Evolutionary conservation across 805 yeast species (phyloP), one percentile per base, ranked within the genome.

Genomic region (Naumovozyma dairenensis): DNA sequence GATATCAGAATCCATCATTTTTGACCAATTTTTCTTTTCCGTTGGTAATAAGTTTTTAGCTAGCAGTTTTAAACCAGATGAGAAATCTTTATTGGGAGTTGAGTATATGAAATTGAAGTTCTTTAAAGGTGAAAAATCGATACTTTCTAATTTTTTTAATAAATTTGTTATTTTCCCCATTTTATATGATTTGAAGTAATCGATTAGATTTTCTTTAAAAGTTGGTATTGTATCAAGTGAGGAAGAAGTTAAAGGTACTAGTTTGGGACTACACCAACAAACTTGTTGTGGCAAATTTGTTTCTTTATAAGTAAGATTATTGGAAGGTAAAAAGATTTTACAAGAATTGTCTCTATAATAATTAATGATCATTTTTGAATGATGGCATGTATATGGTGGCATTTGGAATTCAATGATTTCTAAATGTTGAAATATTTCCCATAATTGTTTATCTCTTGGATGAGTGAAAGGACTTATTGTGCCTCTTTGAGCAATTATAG

Each of bases 361-460:
- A 45, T 78, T 78, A 10, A 80, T 57, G 65, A 79, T 73, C 69
- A 79, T 57, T 48, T 80, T 80, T 1, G 83, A 67, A 50, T 80
- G 89, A 51, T 80, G 86, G 3, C 68, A 61, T 0, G 71, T 56
- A 44, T 41, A 69, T 14, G 57, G 64, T 5, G 60, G 55, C 61
- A 63, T 58, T 2, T 30, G 7, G 1, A 68, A 61, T 27, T 55
- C 55, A 6, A 63, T 32, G 2, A 46, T 25, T 16, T 39, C 33
- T 5, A 50, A 16, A 25, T 45, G 48, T 12, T 34, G 20, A 14
- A 42, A 31, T 2, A 39, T 18, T 13, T 20, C 2, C 13, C 29
- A 26, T 10, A 36, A 12, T 4, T 30, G 29, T 2, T 32, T 30
- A 21, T 45, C 52, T 2, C 2, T 28, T 10, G 31, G 25, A 6